Evolutionary conservation across 2,329 filamentous ascomycete species (phyloP), one percentile per base, ranked within the genome.

Genomic region (Penicillium freii): DNA sequence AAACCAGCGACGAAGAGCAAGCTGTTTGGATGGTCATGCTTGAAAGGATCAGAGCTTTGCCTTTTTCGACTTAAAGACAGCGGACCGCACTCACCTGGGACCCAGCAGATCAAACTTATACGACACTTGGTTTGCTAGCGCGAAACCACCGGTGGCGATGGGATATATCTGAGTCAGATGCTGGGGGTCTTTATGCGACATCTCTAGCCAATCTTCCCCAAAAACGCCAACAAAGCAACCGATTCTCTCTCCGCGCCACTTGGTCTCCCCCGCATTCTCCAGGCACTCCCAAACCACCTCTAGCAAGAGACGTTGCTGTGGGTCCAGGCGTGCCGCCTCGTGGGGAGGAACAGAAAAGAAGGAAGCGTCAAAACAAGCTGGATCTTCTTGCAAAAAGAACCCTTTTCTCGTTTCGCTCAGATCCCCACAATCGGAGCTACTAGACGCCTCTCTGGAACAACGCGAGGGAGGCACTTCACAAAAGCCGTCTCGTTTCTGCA

Each of bases 1-100:
- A 73, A 5, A 79, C 76, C 17, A 74, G 64, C 17, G 74, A 76
- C 0, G 73, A 71, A 0, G 75, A 77, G 50, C 76, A 78, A 9
- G 72, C 78, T 6, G 77, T 78, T 38, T 74, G 72, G 21, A 76
- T 61, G 2, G 68, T 71, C 25, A 73, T 64, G 39, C 67, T 70
- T 59, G 56, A 17, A 31, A 17, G 5, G 39, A 31, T 56, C 39
- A 56, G 53, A 44, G 27, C 3, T 5, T 43, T 47, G 5, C 6
- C 6, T 17, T 17, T 17, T 19, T 36, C n/a, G 9, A 33, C 17
- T 39, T 50, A 52, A 45, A 21, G 63, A 46, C 5, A 27, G 23
- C 25, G 11, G 21, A 25, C 31, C 3, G 10, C 21, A 55, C 60
- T 53, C 23, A 65, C 60, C 64, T 70, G 1, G 68, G 68, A 1